phyloP scores from a whole-genome alignment of 768 basidiomycete genomes.

The Phylloporus arenicola region DNA sequence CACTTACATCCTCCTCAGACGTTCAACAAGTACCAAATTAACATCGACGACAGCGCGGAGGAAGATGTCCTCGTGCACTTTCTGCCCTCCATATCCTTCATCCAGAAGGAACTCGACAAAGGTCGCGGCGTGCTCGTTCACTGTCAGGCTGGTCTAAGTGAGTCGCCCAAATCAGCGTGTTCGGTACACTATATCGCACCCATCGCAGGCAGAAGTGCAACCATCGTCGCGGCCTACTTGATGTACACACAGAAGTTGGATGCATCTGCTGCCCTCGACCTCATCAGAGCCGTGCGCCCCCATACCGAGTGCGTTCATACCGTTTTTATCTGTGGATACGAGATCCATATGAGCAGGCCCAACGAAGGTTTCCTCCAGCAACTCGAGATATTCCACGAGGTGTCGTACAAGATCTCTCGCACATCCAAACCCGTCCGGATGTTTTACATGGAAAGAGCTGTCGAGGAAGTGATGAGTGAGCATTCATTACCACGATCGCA shows the following conservation, averaged over 20 bases:
- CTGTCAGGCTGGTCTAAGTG: constrained; percentile 86
- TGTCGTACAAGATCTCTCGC: constrained; percentile 61
- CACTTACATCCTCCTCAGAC: constrained; percentile 42
- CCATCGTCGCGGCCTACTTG: constrained; percentile 82
- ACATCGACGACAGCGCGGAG: constrained; percentile 69
- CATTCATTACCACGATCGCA: constrained; percentile 6
- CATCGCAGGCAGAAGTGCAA: constrained; percentile 67
- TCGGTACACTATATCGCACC: neutral
- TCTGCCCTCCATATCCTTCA: constrained; percentile 76
- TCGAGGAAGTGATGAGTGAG: constrained; percentile 76
- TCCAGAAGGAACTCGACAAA: constrained; percentile 71
- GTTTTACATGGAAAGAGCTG: constrained; percentile 77
- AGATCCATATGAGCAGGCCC: constrained; percentile 48
- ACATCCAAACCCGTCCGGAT: constrained; percentile 67
- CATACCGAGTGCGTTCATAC: constrained; percentile 56
- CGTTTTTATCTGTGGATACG: neutral
- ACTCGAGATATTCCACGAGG: constrained; percentile 72
- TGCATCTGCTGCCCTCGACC: constrained; percentile 56
- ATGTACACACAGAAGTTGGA: constrained; percentile 68
- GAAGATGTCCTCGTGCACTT: constrained; percentile 78
- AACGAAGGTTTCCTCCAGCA: constrained; percentile 80
- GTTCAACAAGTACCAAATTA: constrained; percentile 74
- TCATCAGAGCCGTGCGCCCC: constrained; percentile 64
- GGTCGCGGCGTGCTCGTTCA: constrained; percentile 79
- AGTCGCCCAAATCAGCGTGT: constrained; percentile 26